Evolutionary conservation across 2,329 filamentous ascomycete species (phyloP).

Genomic region (Drechslerella dactyloides): DNA sequence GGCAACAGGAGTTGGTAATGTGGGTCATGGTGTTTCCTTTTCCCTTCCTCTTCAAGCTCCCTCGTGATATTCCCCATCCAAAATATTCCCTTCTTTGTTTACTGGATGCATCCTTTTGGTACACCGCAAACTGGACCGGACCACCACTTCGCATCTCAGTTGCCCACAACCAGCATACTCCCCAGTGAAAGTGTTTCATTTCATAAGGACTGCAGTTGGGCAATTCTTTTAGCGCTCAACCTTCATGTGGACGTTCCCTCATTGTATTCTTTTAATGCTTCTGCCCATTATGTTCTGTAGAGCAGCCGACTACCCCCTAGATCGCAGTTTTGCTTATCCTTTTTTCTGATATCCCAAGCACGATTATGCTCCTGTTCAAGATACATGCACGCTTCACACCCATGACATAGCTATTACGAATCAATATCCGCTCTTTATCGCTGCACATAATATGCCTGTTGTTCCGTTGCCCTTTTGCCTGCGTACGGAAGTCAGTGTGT

Average conservation of each 20-base stretch:
- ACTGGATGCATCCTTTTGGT: too few relatives aligned
- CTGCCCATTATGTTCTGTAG: conserved; percentile 21
- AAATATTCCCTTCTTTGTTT: background rate
- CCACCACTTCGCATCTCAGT: background rate
- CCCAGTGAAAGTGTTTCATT: too few relatives aligned
- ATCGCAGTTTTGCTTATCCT: conserved; percentile 27
- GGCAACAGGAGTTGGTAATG: conserved; percentile 50
- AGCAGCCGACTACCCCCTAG: conserved; percentile 50
- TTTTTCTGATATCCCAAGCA: conserved; percentile 41
- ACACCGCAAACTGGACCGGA: background rate
- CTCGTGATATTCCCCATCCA: conserved; percentile 1
- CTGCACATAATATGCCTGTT: background rate
- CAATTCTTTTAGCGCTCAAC: background rate
- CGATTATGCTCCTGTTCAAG: conserved; percentile 16
- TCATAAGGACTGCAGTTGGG: background rate
- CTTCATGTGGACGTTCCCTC: background rate
- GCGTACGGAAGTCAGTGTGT: too few relatives aligned
- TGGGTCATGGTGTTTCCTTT: conserved; percentile 46
- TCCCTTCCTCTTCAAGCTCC: conserved; percentile 6
- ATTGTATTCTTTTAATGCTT: conserved; percentile 4
- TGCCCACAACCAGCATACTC: too few relatives aligned
- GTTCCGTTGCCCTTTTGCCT: too few relatives aligned
- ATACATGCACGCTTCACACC: background rate
- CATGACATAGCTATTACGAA: background rate
- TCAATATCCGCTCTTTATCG: background rate